phyloP scores from a whole-genome alignment of 495 filamentous ascomycete genomes.

The Daldinia childiae region DNA sequence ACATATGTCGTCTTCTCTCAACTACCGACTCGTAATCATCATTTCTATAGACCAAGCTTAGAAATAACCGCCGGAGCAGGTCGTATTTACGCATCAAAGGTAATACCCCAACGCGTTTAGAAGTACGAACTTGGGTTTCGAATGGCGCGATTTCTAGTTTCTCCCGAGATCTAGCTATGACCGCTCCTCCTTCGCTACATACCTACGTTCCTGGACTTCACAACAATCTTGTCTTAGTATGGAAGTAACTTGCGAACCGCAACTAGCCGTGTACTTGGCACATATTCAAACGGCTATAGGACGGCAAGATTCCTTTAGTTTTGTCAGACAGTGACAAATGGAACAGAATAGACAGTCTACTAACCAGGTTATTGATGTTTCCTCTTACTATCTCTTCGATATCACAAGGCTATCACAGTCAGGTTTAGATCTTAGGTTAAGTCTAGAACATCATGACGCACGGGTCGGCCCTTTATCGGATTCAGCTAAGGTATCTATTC shows the following conservation, averaged over 20 bases:
- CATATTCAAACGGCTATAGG: neutral
- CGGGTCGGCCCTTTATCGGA: slow-evolving; percentile 16
- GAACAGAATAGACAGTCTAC: neutral
- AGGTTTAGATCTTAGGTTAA: slow-evolving; percentile 9
- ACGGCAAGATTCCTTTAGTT: neutral
- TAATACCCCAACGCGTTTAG: slow-evolving; percentile 2
- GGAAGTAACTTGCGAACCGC: slow-evolving; percentile 24
- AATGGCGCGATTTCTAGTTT: neutral
- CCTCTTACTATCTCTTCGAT: neutral
- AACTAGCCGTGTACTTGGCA: slow-evolving; percentile 16
- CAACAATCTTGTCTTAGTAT: neutral
- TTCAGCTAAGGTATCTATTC: neutral
- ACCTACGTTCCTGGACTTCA: slow-evolving; percentile 3
- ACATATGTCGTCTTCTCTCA: slow-evolving; percentile 13
- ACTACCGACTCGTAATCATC: slow-evolving; percentile 17
- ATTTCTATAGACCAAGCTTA: slow-evolving; percentile 5
- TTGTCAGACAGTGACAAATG: slow-evolving; percentile 10
- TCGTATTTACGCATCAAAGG: slow-evolving; percentile 5
- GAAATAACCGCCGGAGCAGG: slow-evolving; percentile 7
- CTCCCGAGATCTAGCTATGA: slow-evolving; percentile 4
- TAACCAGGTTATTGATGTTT: slow-evolving; percentile 3
- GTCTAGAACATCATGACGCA: slow-evolving; percentile 3
- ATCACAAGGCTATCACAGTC: neutral
- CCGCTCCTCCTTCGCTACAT: slow-evolving; percentile 7
- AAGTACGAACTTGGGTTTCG: slow-evolving; percentile 6